phyloP scores from a whole-genome alignment of 1,284 basidiomycete genomes.

The Trichosporon sp. region DNA sequence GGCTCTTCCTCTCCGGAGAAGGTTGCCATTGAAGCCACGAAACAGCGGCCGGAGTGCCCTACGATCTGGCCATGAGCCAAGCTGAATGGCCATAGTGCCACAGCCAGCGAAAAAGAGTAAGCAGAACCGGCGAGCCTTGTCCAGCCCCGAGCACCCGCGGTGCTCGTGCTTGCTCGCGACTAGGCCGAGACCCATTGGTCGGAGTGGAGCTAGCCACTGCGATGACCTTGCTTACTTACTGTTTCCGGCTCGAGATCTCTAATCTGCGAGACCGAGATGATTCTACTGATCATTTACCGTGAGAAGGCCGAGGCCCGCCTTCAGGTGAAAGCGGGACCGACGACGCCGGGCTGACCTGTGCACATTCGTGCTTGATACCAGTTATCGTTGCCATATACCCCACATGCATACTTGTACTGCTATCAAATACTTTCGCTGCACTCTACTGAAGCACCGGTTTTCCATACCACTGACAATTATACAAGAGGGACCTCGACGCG shows the following conservation, averaged over 20 bases:
- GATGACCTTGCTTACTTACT: background rate
- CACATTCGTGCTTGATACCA: background rate
- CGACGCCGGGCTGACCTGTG: background rate
- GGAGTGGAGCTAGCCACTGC: conserved; percentile 4
- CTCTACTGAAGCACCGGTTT: no score
- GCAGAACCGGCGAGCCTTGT: background rate
- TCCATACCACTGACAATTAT: background rate
- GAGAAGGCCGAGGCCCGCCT: background rate
- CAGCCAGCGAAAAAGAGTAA: background rate
- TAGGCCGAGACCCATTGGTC: background rate
- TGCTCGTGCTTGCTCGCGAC: background rate
- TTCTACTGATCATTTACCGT: conserved; percentile 2
- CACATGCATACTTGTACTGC: background rate
- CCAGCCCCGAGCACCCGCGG: background rate
- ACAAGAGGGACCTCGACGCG: conserved; percentile 28
- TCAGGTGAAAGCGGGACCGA: background rate
- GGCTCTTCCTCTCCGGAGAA: background rate
- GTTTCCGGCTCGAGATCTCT: background rate
- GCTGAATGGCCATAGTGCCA: background rate
- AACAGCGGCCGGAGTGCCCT: background rate
- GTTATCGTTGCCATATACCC: background rate
- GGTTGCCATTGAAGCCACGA: background rate
- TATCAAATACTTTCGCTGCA: background rate
- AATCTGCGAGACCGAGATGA: background rate
- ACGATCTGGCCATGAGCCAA: background rate